Conservation (phyloP, 176 grass and related monocot genomes). For the Juncus inflexus region DNA sequence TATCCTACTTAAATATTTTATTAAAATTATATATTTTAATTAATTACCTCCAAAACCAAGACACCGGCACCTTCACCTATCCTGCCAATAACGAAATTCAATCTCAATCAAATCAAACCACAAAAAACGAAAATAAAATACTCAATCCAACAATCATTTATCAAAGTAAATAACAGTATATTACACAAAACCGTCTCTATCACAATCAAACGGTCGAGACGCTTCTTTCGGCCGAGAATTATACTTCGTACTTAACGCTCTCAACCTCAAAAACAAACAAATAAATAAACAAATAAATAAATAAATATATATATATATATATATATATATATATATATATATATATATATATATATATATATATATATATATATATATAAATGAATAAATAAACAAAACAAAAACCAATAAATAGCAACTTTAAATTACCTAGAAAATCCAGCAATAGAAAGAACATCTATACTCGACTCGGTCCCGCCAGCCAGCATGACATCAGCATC, state of each 20-base stretch:
- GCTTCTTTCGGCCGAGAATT: slow-evolving; percentile 53
- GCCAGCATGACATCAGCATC: slow-evolving; percentile 95
- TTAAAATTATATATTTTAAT: background rate
- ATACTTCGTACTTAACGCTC: slow-evolving; percentile 76
- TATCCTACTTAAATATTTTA: background rate
- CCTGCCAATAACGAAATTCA: slow-evolving; percentile 37
- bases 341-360: no score
- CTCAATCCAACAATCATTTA: background rate
- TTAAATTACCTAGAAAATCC: slow-evolving; percentile 79
- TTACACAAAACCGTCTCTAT: slow-evolving; percentile 99
- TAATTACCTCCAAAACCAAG: slow-evolving; percentile 94
- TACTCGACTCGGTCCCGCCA: slow-evolving; percentile 87
- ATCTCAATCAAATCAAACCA: background rate
- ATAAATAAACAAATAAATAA: background rate
- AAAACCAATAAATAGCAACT: background rate
- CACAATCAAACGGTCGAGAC: slow-evolving; percentile 87
- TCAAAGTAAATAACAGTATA: slow-evolving; percentile 10
- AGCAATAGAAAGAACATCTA: slow-evolving; percentile 91
- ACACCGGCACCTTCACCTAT: slow-evolving; percentile 94
- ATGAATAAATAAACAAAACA: slow-evolving; percentile 3
- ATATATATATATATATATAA: no score
- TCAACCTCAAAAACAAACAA: slow-evolving; percentile 46
- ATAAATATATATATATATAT: no score
- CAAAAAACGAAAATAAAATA: slow-evolving; percentile 20
- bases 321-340: no score